A percentile compares a stretch with the other conserved stretches of the same genome.
Conservation (phyloP, 805 yeast genomes). For the Candida takata region DNA sequence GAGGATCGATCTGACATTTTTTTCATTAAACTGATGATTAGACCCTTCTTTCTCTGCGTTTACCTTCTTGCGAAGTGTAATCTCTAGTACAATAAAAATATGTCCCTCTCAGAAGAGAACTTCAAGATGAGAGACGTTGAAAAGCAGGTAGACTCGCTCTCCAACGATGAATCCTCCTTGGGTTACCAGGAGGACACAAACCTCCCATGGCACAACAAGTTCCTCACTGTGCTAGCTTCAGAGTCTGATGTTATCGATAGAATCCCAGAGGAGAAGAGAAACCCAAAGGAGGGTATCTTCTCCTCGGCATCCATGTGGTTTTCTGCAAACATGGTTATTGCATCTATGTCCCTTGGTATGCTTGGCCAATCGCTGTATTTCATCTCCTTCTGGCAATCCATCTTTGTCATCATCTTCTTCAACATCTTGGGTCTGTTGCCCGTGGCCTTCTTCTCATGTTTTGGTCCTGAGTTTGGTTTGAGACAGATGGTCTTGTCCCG, state of each 20-base stretch:
- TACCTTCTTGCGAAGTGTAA: too few species aligned
- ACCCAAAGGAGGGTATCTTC: slow-evolving; percentile 50
- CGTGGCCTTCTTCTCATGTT: slow-evolving; percentile 76
- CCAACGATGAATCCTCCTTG: slow-evolving; percentile 14
- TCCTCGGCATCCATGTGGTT: slow-evolving; percentile 86
- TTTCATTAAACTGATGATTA: too few species aligned
- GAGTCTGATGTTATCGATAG: slow-evolving; percentile 77
- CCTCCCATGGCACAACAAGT: slow-evolving; percentile 18
- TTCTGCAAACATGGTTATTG: slow-evolving; percentile 82
- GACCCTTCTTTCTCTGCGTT: too few species aligned
- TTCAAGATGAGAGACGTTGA: slow-evolving; percentile 15
- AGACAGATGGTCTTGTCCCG: slow-evolving; percentile 84
- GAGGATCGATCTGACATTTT: too few species aligned
- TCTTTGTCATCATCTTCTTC: slow-evolving; percentile 65
- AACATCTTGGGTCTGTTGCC: slow-evolving; percentile 64
- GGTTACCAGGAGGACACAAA: slow-evolving; percentile 15
- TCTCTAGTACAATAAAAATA: too few species aligned
- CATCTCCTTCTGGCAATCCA: slow-evolving; percentile 67
- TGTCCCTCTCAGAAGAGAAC: too few species aligned
- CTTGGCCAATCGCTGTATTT: slow-evolving; percentile 58
- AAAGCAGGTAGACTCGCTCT: slow-evolving; percentile 12
- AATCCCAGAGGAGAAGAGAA: slow-evolving; percentile 72
- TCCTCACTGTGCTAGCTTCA: slow-evolving; percentile 28
- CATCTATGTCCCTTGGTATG: slow-evolving; percentile 75
- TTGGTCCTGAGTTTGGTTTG: slow-evolving; percentile 79